Evolutionary conservation across 2,329 filamentous ascomycete genomes (phyloP).

Genomic region (Pyrenophora teres): DNA sequence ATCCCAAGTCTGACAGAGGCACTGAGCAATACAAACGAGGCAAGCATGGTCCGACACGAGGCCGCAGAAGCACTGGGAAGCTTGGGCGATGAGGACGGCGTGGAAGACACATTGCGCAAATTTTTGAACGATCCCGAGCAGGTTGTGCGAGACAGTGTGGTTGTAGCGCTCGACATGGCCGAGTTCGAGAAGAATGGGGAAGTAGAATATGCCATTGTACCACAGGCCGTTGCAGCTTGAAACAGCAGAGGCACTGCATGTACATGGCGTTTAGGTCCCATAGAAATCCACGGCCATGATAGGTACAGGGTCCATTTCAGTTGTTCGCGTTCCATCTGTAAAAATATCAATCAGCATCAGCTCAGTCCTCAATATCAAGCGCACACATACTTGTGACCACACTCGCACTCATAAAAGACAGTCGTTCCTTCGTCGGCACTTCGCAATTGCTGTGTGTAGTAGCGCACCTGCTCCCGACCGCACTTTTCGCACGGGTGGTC

Average conservation of each 20-base stretch:
- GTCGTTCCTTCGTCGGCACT: slow-evolving; percentile 95
- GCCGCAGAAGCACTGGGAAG: slow-evolving; percentile 95
- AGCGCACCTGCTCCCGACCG: slow-evolving; percentile 80
- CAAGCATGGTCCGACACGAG: slow-evolving; percentile 96
- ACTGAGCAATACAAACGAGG: slow-evolving; percentile 78
- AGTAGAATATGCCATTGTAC: slow-evolving; percentile 89
- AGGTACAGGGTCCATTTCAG: slow-evolving; percentile 52
- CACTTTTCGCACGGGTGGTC: slow-evolving; percentile 78
- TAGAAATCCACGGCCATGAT: slow-evolving; percentile 13
- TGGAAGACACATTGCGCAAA: slow-evolving; percentile 79
- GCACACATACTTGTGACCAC: slow-evolving; percentile 73
- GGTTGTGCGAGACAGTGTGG: slow-evolving; percentile 91
- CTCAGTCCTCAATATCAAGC: slow-evolving; percentile 2
- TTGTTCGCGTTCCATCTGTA: slow-evolving; percentile 64
- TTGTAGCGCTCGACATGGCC: slow-evolving; percentile 97
- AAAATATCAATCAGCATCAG: slow-evolving; percentile 26
- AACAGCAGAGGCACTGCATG: slow-evolving; percentile 21
- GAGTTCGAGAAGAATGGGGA: slow-evolving; percentile 92
- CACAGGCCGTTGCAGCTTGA: slow-evolving; percentile 49
- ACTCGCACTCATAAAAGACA: slow-evolving; percentile 87
- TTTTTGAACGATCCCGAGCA: slow-evolving; percentile 91
- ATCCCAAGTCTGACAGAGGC: slow-evolving; percentile 84
- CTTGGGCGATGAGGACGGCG: slow-evolving; percentile 88
- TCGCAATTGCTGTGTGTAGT: slow-evolving; percentile 81
- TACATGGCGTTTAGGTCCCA: slow-evolving; percentile 31